Conservation (phyloP, 331 rosid genomes). For the Telfairia occidentalis region DNA sequence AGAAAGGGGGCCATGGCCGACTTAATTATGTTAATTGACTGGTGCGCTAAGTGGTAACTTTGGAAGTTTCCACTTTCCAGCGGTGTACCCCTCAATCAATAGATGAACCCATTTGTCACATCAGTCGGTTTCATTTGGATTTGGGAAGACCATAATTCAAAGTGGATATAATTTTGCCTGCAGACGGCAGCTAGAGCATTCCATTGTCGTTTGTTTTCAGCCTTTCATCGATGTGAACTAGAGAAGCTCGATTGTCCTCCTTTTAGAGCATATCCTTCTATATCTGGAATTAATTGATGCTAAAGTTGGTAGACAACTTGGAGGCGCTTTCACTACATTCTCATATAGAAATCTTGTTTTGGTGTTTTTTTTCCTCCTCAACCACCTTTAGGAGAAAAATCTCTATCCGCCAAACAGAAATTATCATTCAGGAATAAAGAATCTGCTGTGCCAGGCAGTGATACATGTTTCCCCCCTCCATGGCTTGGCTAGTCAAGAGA, state of each 20-base stretch:
- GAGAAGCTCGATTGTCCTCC: not conserved
- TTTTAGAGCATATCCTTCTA: not conserved
- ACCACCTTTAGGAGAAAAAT: not conserved
- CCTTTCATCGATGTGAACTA: not conserved
- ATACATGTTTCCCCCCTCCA: not conserved
- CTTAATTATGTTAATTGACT: not conserved
- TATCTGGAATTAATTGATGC: not conserved
- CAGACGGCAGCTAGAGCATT: not conserved
- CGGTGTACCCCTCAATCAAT: not conserved
- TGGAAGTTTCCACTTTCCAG: not conserved
- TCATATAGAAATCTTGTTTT: not conserved
- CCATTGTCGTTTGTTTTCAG: not conserved
- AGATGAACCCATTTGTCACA: not conserved
- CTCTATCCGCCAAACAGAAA: not conserved
- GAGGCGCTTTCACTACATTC: not conserved
- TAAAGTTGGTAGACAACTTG: not conserved
- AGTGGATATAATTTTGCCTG: too few species aligned
- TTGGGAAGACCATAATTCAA: too few species aligned
- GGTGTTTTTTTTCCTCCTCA: not conserved
- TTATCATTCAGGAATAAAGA: not conserved
- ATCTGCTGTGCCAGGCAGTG: not conserved
- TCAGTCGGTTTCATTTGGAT: too few species aligned
- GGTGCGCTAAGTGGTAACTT: not conserved
- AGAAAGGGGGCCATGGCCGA: not conserved
- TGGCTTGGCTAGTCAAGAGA: not conserved